A percentile compares a stretch with the other conserved stretches of the same genome.
These are phyloP conservation scores for Myrica gale DNA, from an alignment of 306 rosid species.

Conservation along the genomic window DNA sequence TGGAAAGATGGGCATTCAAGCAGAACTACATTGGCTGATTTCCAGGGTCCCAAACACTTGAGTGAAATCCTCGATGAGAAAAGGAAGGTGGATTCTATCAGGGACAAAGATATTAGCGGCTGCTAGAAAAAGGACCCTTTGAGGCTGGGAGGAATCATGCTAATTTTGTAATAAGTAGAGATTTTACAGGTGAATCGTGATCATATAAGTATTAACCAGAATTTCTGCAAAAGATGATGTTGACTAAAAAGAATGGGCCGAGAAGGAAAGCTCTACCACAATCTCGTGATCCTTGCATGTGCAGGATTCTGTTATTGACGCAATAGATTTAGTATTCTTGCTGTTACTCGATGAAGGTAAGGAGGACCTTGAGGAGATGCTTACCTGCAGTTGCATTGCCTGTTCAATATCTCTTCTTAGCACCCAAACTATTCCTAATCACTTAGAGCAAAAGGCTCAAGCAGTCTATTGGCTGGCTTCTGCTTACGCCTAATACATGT, in stretches of 20 bases:
- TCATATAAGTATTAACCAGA: slow-evolving; percentile 6
- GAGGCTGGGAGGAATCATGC: slow-evolving; percentile 13
- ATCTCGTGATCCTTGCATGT: slow-evolving; percentile 7
- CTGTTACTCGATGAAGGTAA: slow-evolving; percentile 22
- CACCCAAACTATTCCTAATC: slow-evolving; percentile 15
- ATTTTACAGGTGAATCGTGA: slow-evolving; percentile 17
- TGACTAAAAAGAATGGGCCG: slow-evolving; percentile 8
- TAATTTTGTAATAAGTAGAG: slow-evolving; percentile 13
- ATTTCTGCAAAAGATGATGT: slow-evolving; percentile 14
- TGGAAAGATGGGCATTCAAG: neutral
- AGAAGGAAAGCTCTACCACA: slow-evolving; percentile 16
- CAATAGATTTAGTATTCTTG: slow-evolving; percentile 2
- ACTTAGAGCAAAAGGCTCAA: slow-evolving; percentile 21
- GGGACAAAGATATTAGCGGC: slow-evolving; percentile 24
- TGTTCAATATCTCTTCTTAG: slow-evolving; percentile 6
- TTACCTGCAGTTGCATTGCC: slow-evolving; percentile 21
- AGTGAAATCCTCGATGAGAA: slow-evolving; percentile 61
- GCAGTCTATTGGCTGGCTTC: slow-evolving; percentile 23
- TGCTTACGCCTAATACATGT: neutral
- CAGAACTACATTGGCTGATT: slow-evolving; percentile 33
- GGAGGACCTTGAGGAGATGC: slow-evolving; percentile 9
- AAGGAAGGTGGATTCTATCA: slow-evolving; percentile 33
- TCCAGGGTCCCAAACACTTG: slow-evolving; percentile 64
- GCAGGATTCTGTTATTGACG: neutral
- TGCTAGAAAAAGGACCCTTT: slow-evolving; percentile 21